Evolutionary conservation across 192 early-diverging fungal species (phyloP), one percentile per base, ranked within the genome.

Genomic region (Gaertneriomyces semiglobifer): DNA sequence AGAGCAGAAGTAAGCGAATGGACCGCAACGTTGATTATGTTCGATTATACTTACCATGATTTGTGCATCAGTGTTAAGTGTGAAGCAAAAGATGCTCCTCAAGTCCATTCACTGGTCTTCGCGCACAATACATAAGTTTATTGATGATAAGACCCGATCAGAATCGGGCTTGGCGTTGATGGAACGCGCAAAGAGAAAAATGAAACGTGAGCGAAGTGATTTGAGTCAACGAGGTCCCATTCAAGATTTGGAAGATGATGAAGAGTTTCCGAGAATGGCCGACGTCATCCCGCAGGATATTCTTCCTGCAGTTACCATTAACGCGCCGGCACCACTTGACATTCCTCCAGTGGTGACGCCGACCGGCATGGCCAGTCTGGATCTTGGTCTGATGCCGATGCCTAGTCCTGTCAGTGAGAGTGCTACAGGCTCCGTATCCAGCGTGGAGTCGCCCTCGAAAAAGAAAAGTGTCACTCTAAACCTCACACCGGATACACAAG

Each of bases 91-190:
- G 45, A n/a, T 54, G 33, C 59, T 82, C 20, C 63, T 82, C 3
- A 82, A 82, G 62, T 62, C 55, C 19, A 76, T 82, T 48, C 81
- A 82, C 51, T 48, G 45, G 50, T 50, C 67, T 10, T 82, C 80
- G 16, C 50, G 54, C 16, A 76, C 80, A 4, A 82, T 82, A 44
- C 56, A 69, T 52, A 63, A 71, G 5, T 82, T 74, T 61, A 74
- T 82, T 44, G 74, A 81, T 55, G 58, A 72, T 39, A 66, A 76
- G 7, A 66, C 47, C 8, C 46, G 50, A 5, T 20, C 46, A 1
- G 66, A 68, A 3, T 51, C 64, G 11, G 19, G 42, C 18, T 39
- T 65, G 11, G 55, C 62, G 16, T 40, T 38, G 5, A 45, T 33
- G 42, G 41, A 50, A 11, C 70, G 25, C n/a, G 42, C 64, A 12